These are phyloP conservation scores for Podospora appendiculata DNA, from an alignment of 495 filamentous ascomycete genomes.

Conservation along the genomic window DNA sequence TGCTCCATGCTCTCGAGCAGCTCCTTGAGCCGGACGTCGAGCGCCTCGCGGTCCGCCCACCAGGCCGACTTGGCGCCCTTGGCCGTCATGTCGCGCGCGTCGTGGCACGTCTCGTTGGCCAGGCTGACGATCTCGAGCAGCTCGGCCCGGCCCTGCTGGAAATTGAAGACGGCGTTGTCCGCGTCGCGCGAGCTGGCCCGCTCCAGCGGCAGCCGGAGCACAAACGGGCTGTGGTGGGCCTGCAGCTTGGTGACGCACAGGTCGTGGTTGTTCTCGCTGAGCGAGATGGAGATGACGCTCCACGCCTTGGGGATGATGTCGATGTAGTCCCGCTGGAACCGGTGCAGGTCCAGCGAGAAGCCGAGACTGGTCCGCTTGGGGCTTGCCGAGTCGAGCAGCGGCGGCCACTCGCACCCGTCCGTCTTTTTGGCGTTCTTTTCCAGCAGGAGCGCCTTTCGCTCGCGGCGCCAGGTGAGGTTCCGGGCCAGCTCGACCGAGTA, in stretches of 20 bases:
- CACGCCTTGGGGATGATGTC: slow-evolving; percentile 76
- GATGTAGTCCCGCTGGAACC: slow-evolving; percentile 62
- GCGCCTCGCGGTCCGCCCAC: slow-evolving; percentile 77
- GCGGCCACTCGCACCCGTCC: slow-evolving; percentile 21
- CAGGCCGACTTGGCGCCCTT: slow-evolving; percentile 67
- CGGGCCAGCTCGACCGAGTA: slow-evolving; percentile 57
- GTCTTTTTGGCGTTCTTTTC: slow-evolving; percentile 24
- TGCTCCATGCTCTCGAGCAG: slow-evolving; percentile 80
- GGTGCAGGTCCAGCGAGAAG: slow-evolving; percentile 37
- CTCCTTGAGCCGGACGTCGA: slow-evolving; percentile 70
- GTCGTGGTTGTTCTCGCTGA: slow-evolving; percentile 73
- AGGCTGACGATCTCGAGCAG: slow-evolving; percentile 72
- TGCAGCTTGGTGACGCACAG: slow-evolving; percentile 76
- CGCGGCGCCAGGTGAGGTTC: slow-evolving; percentile 50
- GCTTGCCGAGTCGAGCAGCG: slow-evolving; percentile 11
- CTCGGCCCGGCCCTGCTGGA: slow-evolving; percentile 66
- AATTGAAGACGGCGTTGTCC: slow-evolving; percentile 77
- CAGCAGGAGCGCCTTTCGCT: slow-evolving; percentile 43
- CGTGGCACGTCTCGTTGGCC: slow-evolving; percentile 73
- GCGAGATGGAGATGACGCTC: slow-evolving; percentile 76
- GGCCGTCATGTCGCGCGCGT: slow-evolving; percentile 31
- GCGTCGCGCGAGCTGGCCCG: slow-evolving; percentile 72
- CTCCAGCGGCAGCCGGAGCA: slow-evolving; percentile 75
- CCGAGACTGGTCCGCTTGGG: slow-evolving; percentile 27
- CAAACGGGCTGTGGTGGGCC: slow-evolving; percentile 65